Conservation (phyloP, 805 yeast genomes). For the Saccharomycopsis amapae region DNA sequence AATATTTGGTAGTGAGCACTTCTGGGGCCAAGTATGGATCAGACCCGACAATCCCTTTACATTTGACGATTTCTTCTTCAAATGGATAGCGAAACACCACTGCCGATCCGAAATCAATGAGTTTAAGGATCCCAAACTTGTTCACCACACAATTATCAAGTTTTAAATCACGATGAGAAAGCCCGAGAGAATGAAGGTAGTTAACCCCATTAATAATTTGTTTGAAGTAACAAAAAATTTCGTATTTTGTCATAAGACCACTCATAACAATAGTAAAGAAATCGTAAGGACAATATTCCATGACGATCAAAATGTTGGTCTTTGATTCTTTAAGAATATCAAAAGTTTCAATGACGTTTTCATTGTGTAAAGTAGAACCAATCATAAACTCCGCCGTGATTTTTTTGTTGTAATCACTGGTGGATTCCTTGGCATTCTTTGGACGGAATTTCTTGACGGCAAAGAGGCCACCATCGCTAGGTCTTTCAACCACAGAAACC, state of each 20-base stretch:
- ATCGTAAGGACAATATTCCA: constrained; percentile 83
- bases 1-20: constrained; percentile 47
- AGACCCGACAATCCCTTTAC: constrained; percentile 77
- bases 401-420: constrained; percentile 72
- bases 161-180: constrained; percentile 78
- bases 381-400: constrained; percentile 84
- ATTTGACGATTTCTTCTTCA: constrained; percentile 49
- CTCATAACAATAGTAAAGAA: constrained; percentile 86
- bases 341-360: constrained; percentile 71
- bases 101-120: constrained; percentile 81
- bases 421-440: constrained; percentile 59
- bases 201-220: constrained; percentile 68
- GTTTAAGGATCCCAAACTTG: constrained; percentile 61
- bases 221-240: constrained; percentile 73
- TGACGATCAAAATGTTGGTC: constrained; percentile 69
- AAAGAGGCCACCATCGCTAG: constrained; percentile 63
- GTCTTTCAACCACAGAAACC: constrained; percentile 63
- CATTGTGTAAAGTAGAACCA: constrained; percentile 79
- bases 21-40: constrained; percentile 88
- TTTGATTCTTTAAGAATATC: constrained; percentile 63
- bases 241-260: constrained; percentile 73
- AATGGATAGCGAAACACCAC: constrained; percentile 76
- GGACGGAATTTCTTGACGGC: constrained; percentile 85
- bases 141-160: constrained; percentile 80
- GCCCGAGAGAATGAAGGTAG: constrained; percentile 68